phyloP scores from a whole-genome alignment of 768 basidiomycete species.

The Suillus occidentalis region DNA sequence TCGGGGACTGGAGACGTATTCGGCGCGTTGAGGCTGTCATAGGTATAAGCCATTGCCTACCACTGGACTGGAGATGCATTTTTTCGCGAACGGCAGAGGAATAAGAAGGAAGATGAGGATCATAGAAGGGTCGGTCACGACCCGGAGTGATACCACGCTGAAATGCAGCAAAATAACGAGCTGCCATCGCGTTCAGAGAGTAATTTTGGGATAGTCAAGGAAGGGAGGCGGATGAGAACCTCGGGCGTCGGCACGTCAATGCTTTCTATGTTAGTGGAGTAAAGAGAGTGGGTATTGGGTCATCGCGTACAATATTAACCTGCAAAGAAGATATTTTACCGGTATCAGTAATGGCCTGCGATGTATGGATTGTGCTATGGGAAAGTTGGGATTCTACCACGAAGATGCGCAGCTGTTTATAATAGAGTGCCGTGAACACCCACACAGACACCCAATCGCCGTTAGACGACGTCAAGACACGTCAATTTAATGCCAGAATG shows the following conservation, averaged over 20 bases:
- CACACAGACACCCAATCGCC: not conserved
- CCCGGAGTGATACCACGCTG: conserved; percentile 5
- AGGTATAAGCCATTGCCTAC: conserved; percentile 51
- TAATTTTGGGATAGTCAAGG: not conserved
- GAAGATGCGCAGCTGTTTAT: not conserved
- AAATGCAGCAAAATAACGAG: conserved; percentile 12
- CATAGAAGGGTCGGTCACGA: conserved; percentile 4
- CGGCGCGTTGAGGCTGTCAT: conserved; percentile 57
- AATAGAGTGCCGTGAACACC: not conserved
- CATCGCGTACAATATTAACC: conserved; percentile 3
- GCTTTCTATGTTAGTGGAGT: not conserved
- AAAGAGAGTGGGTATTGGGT: conserved; percentile 4
- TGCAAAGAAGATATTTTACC: conserved; percentile 6
- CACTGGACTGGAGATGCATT: conserved; percentile 31
- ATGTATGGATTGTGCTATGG: not conserved
- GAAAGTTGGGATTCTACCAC: not conserved
- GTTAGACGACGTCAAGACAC: not conserved
- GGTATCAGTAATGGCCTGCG: not conserved
- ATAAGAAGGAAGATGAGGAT: conserved; percentile 11
- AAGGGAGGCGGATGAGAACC: conserved; percentile 5
- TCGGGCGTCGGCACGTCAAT: not conserved
- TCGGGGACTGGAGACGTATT: conserved; percentile 58
- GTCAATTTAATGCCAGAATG: not conserved
- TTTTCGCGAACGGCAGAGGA: conserved; percentile 42
- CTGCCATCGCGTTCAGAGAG: not conserved